These are phyloP conservation scores for Tolypocladium endophyticum DNA, from an alignment of 2,329 filamentous ascomycete genomes.

Conservation along the genomic window DNA sequence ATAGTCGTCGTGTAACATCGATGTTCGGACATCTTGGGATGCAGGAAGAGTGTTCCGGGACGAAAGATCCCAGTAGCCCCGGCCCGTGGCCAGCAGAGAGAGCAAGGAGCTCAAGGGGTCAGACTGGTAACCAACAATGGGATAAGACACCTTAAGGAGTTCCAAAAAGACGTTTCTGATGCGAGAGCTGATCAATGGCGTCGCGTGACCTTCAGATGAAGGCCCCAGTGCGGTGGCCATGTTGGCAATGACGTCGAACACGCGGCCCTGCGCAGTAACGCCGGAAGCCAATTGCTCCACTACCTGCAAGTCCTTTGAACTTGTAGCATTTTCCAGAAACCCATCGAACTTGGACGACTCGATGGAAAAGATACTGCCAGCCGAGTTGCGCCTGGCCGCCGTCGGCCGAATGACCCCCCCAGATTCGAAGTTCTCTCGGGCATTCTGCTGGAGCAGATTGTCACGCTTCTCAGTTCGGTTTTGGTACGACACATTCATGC, in stretches of 20 bases:
- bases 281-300: constrained; percentile 38
- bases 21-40: constrained; percentile 21
- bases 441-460: constrained; percentile 45
- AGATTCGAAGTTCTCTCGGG: constrained; percentile 45
- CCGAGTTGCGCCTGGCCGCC: constrained; percentile 43
- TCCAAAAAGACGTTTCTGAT: constrained; percentile 58
- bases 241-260: constrained; percentile 42
- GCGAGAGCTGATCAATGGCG: constrained; percentile 47
- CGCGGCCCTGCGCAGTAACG: constrained; percentile 37
- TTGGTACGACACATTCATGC: constrained; percentile 54
- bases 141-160: constrained; percentile 56
- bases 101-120: constrained; percentile 60
- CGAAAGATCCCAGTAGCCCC: constrained; percentile 43
- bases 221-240: constrained; percentile 39
- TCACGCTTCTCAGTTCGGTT: constrained; percentile 51
- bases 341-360: constrained; percentile 49
- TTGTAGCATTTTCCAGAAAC: constrained; percentile 39
- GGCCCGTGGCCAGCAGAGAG: constrained; percentile 48
- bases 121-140: constrained; percentile 60
- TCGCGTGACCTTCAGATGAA: constrained; percentile 35
- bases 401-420: constrained; percentile 28
- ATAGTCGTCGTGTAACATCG: constrained; percentile 23
- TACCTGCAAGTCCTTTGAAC: constrained; percentile 40
- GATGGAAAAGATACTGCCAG: constrained; percentile 51
- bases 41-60: constrained; percentile 17